Conservation (phyloP, 208 protist species). For the Strigomonas galati region DNA sequence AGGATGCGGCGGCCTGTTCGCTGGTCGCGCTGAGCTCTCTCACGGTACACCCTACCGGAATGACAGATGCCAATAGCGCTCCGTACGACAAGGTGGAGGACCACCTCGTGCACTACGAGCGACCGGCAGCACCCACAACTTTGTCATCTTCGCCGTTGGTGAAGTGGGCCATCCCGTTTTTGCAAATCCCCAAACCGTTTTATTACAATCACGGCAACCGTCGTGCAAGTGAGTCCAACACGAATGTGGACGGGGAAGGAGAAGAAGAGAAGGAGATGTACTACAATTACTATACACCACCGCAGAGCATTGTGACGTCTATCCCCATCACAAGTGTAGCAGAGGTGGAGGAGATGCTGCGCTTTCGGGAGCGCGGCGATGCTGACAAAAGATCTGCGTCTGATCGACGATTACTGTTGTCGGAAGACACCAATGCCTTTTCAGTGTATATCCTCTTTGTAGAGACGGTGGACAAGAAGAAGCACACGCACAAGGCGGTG, state of each 20-base stretch:
- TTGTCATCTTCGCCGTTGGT: not conserved
- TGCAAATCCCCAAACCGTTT: not conserved
- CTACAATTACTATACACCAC: slow-evolving; percentile 8
- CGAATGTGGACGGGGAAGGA: not conserved
- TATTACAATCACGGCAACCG: not conserved
- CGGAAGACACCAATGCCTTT: not conserved
- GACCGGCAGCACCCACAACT: too few species aligned
- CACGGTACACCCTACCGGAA: not conserved
- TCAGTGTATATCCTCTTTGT: not conserved
- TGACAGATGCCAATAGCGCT: not conserved
- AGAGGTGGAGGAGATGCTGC: not conserved
- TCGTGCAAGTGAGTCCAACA: not conserved
- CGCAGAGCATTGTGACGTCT: slow-evolving; percentile 8
- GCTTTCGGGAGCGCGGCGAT: too few species aligned
- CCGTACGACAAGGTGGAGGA: not conserved
- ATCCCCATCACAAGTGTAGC: not conserved
- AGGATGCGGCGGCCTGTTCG: not conserved
- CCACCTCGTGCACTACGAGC: too few species aligned
- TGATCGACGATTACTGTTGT: too few species aligned
- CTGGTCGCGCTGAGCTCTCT: not conserved
- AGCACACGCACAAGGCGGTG: not conserved
- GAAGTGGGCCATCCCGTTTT: not conserved
- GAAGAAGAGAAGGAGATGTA: not conserved
- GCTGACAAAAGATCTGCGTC: too few species aligned
- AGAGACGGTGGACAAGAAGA: not conserved